phyloP scores from a whole-genome alignment of 352 stramenopile species.

The Phytophthora kernoviae region DNA sequence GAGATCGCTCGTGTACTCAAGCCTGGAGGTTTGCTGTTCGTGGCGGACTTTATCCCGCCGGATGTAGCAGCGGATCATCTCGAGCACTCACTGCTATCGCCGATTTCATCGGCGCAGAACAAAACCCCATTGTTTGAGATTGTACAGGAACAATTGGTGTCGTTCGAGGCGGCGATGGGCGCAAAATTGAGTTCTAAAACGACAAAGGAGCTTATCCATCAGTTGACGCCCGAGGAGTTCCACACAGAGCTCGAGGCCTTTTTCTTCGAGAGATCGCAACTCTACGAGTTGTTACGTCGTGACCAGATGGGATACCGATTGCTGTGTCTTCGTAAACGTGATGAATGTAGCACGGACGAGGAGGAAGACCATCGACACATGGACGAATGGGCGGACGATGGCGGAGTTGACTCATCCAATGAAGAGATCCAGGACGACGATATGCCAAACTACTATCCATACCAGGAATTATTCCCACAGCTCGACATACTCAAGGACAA shows the following conservation, averaged over 20 bases:
- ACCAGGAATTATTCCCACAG: slow-evolving; percentile 78
- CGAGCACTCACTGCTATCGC: slow-evolving; percentile 43
- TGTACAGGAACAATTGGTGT: slow-evolving; percentile 52
- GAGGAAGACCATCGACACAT: slow-evolving; percentile 42
- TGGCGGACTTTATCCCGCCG: slow-evolving; percentile 73
- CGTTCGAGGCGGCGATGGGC: slow-evolving; percentile 46
- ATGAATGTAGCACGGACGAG: slow-evolving; percentile 29
- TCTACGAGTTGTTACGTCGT: slow-evolving; percentile 52
- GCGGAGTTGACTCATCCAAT: slow-evolving; percentile 38
- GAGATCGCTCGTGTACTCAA: slow-evolving; percentile 69
- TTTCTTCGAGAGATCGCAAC: slow-evolving; percentile 50
- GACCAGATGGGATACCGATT: slow-evolving; percentile 61
- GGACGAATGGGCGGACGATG: slow-evolving; percentile 37
- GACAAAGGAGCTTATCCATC: slow-evolving; percentile 40
- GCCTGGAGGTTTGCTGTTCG: slow-evolving; percentile 58
- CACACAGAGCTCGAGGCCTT: slow-evolving; percentile 58
- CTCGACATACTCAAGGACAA: slow-evolving; percentile 74
- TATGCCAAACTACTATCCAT: slow-evolving; percentile 76
- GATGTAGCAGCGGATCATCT: slow-evolving; percentile 42
- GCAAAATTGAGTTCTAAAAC: slow-evolving; percentile 44
- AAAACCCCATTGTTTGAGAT: slow-evolving; percentile 44
- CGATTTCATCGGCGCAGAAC: slow-evolving; percentile 35
- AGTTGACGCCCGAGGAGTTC: slow-evolving; percentile 49
- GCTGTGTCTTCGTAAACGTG: slow-evolving; percentile 48
- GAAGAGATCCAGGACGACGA: slow-evolving; percentile 78